These are phyloP conservation scores for Wickerhamomyces chambardii DNA, from an alignment of 805 yeast genomes.

Conservation along the genomic window DNA sequence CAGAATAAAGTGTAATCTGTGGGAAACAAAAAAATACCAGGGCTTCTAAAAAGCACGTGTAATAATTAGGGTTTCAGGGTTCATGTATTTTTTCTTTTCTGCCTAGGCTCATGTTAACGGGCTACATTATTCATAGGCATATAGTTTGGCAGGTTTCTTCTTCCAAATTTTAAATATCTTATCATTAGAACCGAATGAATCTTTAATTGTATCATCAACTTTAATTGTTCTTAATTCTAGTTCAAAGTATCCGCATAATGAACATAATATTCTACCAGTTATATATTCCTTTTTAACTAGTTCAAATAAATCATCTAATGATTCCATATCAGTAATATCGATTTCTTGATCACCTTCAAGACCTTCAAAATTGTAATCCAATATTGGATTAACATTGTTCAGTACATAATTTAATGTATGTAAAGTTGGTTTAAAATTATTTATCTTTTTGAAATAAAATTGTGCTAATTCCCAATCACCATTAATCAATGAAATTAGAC, in stretches of 20 bases:
- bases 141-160: not conserved
- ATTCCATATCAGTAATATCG: conserved; percentile 1
- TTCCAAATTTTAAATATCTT: not conserved
- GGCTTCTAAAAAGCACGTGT: too few species aligned
- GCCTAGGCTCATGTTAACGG: too few species aligned
- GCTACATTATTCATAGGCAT: too few species aligned
- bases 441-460: conserved; percentile 2
- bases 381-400: conserved; percentile 12
- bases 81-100: too few species aligned
- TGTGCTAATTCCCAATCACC: conserved; percentile 11
- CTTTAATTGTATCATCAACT: conserved; percentile 1
- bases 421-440: not conserved
- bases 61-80: too few species aligned
- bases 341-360: not conserved
- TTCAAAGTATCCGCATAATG: conserved; percentile 24
- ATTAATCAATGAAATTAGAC: conserved; percentile 13
- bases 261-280: conserved; percentile 26
- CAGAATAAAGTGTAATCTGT: too few species aligned
- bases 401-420: conserved; percentile 7
- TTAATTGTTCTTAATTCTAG: conserved; percentile 6
- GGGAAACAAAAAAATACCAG: too few species aligned
- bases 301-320: conserved; percentile 14
- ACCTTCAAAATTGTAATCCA: conserved; percentile 8
- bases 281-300: conserved; percentile 17
- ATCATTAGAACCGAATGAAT: too few species aligned